Base-by-base conservation (phyloP, 1,139 yeast species). In the Scheffersomyces titani region DNA sequence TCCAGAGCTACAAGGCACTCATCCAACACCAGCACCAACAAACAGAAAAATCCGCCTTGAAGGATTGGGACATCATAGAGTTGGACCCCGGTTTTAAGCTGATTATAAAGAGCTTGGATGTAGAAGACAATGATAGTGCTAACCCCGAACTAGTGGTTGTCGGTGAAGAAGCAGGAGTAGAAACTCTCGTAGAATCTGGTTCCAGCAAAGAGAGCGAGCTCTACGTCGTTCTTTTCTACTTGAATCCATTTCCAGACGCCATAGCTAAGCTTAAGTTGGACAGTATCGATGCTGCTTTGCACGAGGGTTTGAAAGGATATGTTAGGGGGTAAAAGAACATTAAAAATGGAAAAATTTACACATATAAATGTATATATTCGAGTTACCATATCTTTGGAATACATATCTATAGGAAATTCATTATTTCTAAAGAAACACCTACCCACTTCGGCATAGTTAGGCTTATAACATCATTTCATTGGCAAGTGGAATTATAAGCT, bases 221-320 rank as follows among this genome's bases (percentile, higher is more conserved):
- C 48, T 74, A 64, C 54, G 70, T 71, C 49, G 69, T 70, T 5
- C 59, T 76, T 49, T 75, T 81, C 59, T 78, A 80, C 59, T 69
- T 70, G 19, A 55, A 62, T 9, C 64, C 59, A 13, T 76, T 73
- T 55, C 77, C 80, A 1, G 75, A 79, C 61, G 74, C 77, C 2
- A 62, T 80, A 21, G 86, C 85, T 24, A 75, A 82, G 57, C 70
- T 75, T 58, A 78, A 77, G 61, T 59, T 81, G 50, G 82, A 80
- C 52, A 74, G 71, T 55, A 65, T 82, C 49, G 65, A 65, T 5
- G 58, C 58, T 44, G 77, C 70, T 9, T 66, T 80, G 56, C 61
- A 63, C 18, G 61, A 66, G 47, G 83, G 82, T 3, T 70, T 80
- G 53, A 60, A 67, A 54, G 83, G 81, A 30, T 70, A 70, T 57